Evolutionary conservation across 768 basidiomycete genomes (phyloP).

Genomic region (Suillus subaureus): DNA sequence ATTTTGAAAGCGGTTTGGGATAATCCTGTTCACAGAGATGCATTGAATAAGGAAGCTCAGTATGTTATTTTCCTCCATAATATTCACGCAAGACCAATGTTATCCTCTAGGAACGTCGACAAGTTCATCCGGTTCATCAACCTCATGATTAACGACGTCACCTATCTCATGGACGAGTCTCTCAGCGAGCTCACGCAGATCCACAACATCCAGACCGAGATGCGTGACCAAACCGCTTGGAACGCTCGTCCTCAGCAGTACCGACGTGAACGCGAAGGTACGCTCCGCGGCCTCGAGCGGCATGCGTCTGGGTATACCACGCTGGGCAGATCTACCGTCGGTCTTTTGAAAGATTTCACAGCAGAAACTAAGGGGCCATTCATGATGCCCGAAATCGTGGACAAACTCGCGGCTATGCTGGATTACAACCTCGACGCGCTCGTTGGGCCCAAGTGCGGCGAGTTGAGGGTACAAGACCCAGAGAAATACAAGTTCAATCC

Average conservation of each 20-base stretch:
- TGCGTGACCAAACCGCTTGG: constrained; percentile 78
- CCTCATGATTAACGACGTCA: constrained; percentile 98
- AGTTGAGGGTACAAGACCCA: constrained; percentile 81
- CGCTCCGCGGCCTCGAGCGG: constrained; percentile 78
- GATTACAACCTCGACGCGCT: constrained; percentile 92
- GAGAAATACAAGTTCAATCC: constrained; percentile 93
- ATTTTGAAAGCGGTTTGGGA: constrained; percentile 91
- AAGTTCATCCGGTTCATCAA: constrained; percentile 96
- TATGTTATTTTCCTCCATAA: constrained; percentile 35
- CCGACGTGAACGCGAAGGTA: constrained; percentile 81
- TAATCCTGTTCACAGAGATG: constrained; percentile 85
- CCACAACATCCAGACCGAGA: constrained; percentile 81
- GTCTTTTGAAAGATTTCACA: constrained; percentile 88
- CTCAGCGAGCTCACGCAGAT: constrained; percentile 88
- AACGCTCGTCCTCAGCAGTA: constrained; percentile 63
- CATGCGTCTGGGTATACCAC: constrained; percentile 86
- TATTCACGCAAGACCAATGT: constrained; percentile 7
- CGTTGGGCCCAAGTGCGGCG: constrained; percentile 85
- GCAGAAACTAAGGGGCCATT: constrained; percentile 91
- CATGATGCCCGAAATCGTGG: constrained; percentile 95
- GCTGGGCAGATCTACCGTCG: constrained; percentile 87
- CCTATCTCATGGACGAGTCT: constrained; percentile 97
- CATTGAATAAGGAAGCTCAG: constrained; percentile 80
- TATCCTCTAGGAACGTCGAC: constrained; percentile 68
- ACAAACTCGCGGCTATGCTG: constrained; percentile 93